Percentiles rank a stretch among this genome's conserved stretches.
Conservation (phyloP, 2,329 filamentous ascomycete species). For the Cladosporium cucumerinum region DNA sequence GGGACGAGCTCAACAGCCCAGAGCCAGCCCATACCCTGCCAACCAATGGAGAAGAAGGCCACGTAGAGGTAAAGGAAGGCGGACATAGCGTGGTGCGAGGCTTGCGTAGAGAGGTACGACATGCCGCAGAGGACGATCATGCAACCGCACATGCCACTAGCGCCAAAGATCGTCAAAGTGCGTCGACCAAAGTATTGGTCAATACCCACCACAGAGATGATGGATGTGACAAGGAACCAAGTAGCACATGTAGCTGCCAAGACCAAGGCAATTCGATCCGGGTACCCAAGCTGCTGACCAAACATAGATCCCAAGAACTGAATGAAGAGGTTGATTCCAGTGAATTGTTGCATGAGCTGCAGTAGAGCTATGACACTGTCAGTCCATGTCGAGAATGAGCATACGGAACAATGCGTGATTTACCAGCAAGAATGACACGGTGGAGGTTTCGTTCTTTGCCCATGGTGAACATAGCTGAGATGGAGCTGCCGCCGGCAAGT, state of each 20-base stretch:
- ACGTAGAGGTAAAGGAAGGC: constrained; percentile 32
- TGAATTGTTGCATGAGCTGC: constrained; percentile 17
- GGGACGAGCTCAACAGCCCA: constrained; percentile 33
- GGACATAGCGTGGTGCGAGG: constrained; percentile 22
- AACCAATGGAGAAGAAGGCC: constrained; percentile 29
- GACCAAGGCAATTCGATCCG: constrained; percentile 21
- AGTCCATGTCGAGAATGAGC: neutral
- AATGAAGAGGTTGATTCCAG: constrained; percentile 17
- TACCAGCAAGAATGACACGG: constrained; percentile 14
- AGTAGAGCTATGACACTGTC: neutral
- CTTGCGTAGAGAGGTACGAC: constrained; percentile 14
- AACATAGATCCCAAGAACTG: constrained; percentile 21
- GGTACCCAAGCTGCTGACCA: constrained; percentile 21
- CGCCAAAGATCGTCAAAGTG: constrained; percentile 66
- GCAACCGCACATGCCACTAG: constrained; percentile 32
- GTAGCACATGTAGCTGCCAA: constrained; percentile 26
- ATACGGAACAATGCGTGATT: neutral
- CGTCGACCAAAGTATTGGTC: constrained; percentile 49
- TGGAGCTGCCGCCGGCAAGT: constrained; percentile 11
- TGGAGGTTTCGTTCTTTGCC: constrained; percentile 13
- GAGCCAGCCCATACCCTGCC: constrained; percentile 24
- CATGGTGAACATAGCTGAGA: constrained; percentile 9
- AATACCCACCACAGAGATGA: constrained; percentile 43
- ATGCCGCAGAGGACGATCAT: constrained; percentile 25
- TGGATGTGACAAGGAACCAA: constrained; percentile 26